Evolutionary conservation across 139 green algal species (phyloP).

Genomic region (Volvox reticuliferus): DNA sequence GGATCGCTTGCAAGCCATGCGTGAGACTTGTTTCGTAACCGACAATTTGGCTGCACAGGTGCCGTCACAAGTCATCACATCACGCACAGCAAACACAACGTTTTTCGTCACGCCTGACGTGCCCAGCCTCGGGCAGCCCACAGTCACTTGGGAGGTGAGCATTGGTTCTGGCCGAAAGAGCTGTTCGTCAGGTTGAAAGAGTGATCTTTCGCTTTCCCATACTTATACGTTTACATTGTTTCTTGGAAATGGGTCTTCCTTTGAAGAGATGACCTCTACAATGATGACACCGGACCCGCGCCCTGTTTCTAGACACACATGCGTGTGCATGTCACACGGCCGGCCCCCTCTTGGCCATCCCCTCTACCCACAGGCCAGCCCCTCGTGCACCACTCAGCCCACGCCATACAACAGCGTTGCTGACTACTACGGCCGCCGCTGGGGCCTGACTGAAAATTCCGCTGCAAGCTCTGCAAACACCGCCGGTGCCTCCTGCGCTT

Average conservation of each 20-base stretch:
- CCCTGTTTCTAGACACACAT: no score
- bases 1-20: no score
- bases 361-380: constrained; percentile 21
- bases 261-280: no score
- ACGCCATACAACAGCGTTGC: constrained; percentile 27
- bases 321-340: no score
- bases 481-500: constrained; percentile 1
- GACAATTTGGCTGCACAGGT: background rate
- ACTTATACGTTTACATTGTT: no score
- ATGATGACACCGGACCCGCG: no score
- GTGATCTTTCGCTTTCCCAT: no score
- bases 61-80: background rate
- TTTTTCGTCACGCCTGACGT: background rate
- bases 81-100: constrained; percentile 5
- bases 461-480: background rate
- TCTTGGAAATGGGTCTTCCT: no score
- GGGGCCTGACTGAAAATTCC: background rate
- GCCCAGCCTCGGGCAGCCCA: background rate
- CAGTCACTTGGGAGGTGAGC: constrained; percentile 22
- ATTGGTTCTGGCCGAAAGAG: background rate
- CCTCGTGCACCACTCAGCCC: background rate
- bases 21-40: background rate
- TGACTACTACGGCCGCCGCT: background rate
- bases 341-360: background rate
- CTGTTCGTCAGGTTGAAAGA: no score